These are phyloP conservation scores for Fallopia convolvulus DNA, from an alignment of 148 eudicot genomes.

Conservation along the genomic window DNA sequence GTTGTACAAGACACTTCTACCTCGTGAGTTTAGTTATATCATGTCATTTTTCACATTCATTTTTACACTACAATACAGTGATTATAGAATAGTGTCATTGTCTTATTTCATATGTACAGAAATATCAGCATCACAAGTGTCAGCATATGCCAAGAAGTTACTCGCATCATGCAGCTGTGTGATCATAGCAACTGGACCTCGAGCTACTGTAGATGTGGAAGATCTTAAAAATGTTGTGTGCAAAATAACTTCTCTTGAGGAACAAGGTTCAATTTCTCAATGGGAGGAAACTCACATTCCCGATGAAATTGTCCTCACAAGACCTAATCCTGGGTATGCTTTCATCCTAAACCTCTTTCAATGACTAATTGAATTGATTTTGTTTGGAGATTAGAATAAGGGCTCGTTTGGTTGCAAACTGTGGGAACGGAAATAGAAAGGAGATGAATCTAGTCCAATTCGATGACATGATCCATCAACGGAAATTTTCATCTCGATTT, in stretches of 20 bases:
- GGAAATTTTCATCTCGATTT: no score
- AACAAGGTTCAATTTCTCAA: conserved; percentile 25
- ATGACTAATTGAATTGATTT: no score
- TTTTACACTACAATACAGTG: neutral
- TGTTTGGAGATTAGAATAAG: no score
- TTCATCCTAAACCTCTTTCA: neutral
- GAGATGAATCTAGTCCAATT: no score
- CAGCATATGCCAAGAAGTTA: neutral
- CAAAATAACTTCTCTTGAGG: conserved; percentile 48
- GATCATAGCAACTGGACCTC: conserved; percentile 15
- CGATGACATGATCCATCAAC: no score
- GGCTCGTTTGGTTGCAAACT: no score
- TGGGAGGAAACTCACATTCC: neutral
- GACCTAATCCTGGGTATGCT: neutral
- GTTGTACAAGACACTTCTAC: conserved; percentile 4
- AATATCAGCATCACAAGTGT: neutral
- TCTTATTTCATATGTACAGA: neutral
- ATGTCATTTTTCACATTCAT: neutral
- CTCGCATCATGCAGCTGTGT: neutral
- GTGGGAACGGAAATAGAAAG: no score
- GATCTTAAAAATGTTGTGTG: conserved; percentile 36
- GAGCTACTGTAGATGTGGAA: conserved; percentile 49
- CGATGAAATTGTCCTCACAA: neutral
- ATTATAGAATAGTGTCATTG: neutral
- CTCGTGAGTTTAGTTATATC: conserved; percentile 1